Evolutionary conservation across 345 rosid species (phyloP).

Genomic region (Citrus sp.): DNA sequence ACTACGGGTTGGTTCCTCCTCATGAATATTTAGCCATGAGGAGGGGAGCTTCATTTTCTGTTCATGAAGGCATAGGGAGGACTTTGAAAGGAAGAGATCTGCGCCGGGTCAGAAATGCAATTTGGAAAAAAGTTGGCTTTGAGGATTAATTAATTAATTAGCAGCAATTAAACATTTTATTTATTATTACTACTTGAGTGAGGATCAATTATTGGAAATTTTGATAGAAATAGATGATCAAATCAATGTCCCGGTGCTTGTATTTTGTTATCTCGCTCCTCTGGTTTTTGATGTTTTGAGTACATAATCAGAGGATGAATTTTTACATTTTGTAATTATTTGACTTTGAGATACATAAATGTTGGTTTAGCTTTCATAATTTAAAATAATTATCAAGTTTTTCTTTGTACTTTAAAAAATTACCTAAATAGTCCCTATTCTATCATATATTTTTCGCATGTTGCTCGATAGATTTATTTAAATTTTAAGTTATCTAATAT

Average conservation of each 20-base stretch:
- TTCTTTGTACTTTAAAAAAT: no score
- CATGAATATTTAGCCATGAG: slow-evolving; percentile 56
- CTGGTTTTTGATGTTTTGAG: slow-evolving; percentile 9
- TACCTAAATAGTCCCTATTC: no score
- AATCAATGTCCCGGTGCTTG: background rate
- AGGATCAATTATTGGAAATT: background rate
- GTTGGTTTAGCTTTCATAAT: no score
- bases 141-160: slow-evolving; percentile 34
- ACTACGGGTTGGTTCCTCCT: slow-evolving; percentile 40
- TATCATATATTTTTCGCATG: no score
- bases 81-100: slow-evolving; percentile 65
- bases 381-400: background rate
- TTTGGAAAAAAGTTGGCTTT: slow-evolving; percentile 65
- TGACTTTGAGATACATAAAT: background rate
- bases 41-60: slow-evolving; percentile 56
- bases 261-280: background rate
- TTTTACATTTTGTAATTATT: background rate
- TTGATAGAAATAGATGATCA: background rate
- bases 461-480: no score
- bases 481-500: no score
- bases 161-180: background rate
- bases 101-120: slow-evolving; percentile 50
- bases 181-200: background rate
- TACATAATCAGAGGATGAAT: slow-evolving; percentile 7
- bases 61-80: slow-evolving; percentile 50